phyloP scores from a whole-genome alignment of 129 eudicot genomes.

The Gnaphalium uliginosum region DNA sequence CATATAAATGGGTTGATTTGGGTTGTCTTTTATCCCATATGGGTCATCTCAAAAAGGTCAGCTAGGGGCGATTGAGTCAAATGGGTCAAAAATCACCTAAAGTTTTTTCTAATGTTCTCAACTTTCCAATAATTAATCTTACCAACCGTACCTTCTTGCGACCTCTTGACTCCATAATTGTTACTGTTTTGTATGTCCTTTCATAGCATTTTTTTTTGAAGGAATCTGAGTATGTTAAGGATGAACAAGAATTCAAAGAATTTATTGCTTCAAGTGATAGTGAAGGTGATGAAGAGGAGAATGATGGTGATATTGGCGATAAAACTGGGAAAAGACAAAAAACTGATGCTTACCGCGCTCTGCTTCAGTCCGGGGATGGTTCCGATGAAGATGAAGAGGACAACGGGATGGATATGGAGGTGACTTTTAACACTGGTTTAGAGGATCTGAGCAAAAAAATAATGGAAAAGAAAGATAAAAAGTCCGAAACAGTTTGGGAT shows the following conservation, averaged over 20 bases:
- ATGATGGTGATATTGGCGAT: slow-evolving; percentile 31
- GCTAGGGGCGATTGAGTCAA: not conserved
- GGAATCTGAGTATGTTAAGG: slow-evolving; percentile 51
- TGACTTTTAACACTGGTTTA: slow-evolving; percentile 83
- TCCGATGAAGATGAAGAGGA: slow-evolving; percentile 66
- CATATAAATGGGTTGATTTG: not conserved
- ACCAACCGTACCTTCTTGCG: not conserved
- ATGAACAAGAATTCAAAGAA: slow-evolving; percentile 65
- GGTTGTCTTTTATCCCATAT: not conserved
- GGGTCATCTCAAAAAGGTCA: not conserved
- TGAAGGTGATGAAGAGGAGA: slow-evolving; percentile 60
- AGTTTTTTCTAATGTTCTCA: not conserved
- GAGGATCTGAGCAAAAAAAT: slow-evolving; percentile 88
- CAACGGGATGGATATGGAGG: slow-evolving; percentile 90
- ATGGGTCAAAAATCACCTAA: not conserved
- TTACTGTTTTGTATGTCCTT: not conserved
- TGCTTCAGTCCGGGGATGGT: slow-evolving; percentile 68
- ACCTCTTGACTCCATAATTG: not conserved
- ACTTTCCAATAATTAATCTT: too few relatives aligned
- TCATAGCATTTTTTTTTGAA: slow-evolving; percentile 29
- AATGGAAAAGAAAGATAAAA: slow-evolving; percentile 72
- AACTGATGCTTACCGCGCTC: slow-evolving; percentile 69
- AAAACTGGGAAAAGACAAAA: slow-evolving; percentile 47
- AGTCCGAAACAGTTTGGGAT: slow-evolving; percentile 91
- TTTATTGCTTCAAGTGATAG: slow-evolving; percentile 89